Conservation (phyloP, 2,329 filamentous ascomycete species). For the Colletotrichum higginsianum region DNA sequence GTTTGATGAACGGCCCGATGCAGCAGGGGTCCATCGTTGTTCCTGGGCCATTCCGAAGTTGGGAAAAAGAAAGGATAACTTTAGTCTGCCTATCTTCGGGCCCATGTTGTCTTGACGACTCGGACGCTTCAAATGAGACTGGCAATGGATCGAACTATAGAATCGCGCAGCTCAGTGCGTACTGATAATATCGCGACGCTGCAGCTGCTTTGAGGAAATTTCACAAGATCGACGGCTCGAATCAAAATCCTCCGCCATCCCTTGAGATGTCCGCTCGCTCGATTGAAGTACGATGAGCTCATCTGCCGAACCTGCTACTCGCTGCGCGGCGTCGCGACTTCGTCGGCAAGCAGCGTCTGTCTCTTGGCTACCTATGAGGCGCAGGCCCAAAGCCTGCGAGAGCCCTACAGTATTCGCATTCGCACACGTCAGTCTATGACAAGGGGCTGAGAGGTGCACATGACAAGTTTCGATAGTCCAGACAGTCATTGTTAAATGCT, state of each 20-base stretch:
- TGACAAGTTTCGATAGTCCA: background rate
- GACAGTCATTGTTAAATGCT: background rate
- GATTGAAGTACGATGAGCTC: no score
- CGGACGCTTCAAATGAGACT: background rate
- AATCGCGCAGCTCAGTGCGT: background rate
- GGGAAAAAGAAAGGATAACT: background rate
- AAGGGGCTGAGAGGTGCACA: background rate
- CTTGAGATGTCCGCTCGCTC: background rate
- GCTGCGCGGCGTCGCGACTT: background rate
- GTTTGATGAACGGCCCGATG: conserved; percentile 15
- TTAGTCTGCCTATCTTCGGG: conserved; percentile 7
- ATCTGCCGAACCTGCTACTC: conserved; percentile 5
- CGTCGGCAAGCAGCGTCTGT: background rate
- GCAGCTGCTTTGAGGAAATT: background rate
- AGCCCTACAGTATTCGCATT: conserved; percentile 1
- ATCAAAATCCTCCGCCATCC: conserved; percentile 10
- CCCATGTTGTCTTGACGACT: conserved; percentile 10
- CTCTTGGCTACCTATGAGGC: background rate
- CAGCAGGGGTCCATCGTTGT: conserved; percentile 12
- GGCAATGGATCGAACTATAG: no score
- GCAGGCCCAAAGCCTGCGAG: background rate
- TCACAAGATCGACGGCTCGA: background rate
- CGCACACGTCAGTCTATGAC: background rate
- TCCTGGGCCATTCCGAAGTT: background rate
- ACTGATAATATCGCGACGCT: background rate